These are phyloP conservation scores for Elasticomyces elasticus DNA, from an alignment of 495 filamentous ascomycete genomes.

Conservation along the genomic window DNA sequence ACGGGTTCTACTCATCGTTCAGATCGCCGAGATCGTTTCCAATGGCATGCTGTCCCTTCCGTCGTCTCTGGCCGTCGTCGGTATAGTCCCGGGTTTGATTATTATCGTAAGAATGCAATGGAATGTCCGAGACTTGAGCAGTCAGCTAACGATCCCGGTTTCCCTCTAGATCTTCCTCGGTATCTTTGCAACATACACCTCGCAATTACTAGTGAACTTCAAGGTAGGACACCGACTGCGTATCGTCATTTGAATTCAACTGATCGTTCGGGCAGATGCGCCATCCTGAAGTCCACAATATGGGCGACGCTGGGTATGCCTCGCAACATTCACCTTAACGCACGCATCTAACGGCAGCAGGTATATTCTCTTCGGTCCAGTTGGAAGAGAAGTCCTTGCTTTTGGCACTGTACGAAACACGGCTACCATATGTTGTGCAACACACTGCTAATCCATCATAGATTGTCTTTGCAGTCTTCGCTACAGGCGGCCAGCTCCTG, in stretches of 20 bases:
- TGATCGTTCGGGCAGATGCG: neutral
- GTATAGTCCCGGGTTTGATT: conserved; percentile 44
- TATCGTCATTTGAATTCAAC: too few species aligned
- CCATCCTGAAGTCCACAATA: conserved; percentile 35
- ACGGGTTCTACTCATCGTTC: too few species aligned
- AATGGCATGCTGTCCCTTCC: conserved; percentile 52
- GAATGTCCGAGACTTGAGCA: neutral
- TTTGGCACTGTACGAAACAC: conserved; percentile 19
- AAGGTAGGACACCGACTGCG: conserved; percentile 29
- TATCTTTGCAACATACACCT: conserved; percentile 33
- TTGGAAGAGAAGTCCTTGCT: conserved; percentile 28
- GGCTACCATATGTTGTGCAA: neutral
- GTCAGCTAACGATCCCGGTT: neutral
- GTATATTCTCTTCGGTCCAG: conserved; percentile 28
- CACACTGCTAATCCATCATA: neutral
- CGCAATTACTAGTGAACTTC: conserved; percentile 35
- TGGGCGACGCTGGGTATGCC: conserved; percentile 32
- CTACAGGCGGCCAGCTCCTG: conserved; percentile 35
- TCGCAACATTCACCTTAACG: too few species aligned
- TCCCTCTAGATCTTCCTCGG: conserved; percentile 21
- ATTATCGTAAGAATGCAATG: conserved; percentile 32
- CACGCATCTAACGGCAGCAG: too few species aligned
- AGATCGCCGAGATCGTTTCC: conserved; percentile 51
- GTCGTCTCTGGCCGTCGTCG: conserved; percentile 44
- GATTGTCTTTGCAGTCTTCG: conserved; percentile 36